Evolutionary conservation across 441 rosid genomes (phyloP).

Genomic region (Capsella rubella): DNA sequence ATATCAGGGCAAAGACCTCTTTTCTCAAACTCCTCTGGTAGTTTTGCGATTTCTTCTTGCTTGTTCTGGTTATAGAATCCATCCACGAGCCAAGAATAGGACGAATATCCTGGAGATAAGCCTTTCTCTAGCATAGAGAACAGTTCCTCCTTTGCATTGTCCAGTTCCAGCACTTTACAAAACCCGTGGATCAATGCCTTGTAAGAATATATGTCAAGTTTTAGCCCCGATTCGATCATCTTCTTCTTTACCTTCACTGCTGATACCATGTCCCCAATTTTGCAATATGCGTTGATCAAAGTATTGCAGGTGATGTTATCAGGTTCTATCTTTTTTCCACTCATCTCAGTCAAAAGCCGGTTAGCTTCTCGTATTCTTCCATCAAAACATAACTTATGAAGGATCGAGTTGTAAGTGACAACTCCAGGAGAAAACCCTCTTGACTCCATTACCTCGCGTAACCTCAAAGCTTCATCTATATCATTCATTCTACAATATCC

Average conservation of each 20-base stretch:
- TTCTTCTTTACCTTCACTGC: conserved; percentile 83
- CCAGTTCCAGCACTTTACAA: conserved; percentile 73
- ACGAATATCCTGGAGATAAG: conserved; percentile 74
- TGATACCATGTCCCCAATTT: conserved; percentile 78
- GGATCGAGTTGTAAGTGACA: conserved; percentile 79
- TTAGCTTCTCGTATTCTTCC: conserved; percentile 89
- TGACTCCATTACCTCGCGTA: conserved; percentile 71
- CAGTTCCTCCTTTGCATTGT: conserved; percentile 74
- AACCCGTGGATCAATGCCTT: conserved; percentile 88
- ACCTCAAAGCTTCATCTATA: conserved; percentile 78
- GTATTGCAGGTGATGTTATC: conserved; percentile 92
- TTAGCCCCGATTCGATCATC: conserved; percentile 84
- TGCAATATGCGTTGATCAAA: conserved; percentile 86
- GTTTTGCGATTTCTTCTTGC: conserved; percentile 55
- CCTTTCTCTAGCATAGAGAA: conserved; percentile 78
- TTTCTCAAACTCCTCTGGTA: conserved; percentile 63
- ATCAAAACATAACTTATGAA: conserved; percentile 79
- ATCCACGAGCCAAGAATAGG: conserved; percentile 88
- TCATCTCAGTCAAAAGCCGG: conserved; percentile 80
- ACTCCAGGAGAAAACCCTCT: conserved; percentile 76
- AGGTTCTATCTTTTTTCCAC: conserved; percentile 71
- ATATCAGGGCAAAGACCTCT: conserved; percentile 67
- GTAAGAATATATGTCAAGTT: conserved; percentile 69
- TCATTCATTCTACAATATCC: conserved; percentile 84
- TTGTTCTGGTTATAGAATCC: conserved; percentile 61